Evolutionary conservation across 2,329 filamentous ascomycete genomes (phyloP), one percentile per base, ranked within the genome.

Genomic region (Fusarium nematophilum): DNA sequence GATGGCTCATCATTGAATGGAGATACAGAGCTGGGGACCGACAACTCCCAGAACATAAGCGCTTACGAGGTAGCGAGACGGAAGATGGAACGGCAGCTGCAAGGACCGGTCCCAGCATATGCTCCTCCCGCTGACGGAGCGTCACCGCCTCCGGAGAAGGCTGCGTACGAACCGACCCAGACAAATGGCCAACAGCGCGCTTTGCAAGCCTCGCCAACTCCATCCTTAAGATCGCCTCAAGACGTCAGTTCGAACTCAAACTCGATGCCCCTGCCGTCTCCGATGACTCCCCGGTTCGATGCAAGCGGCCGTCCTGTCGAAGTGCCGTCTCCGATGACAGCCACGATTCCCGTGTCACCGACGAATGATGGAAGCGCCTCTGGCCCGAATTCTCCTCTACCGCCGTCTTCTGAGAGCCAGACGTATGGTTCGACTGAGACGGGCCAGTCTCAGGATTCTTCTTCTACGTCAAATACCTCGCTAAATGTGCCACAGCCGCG

Each of bases 61-160:
- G 74, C 79, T 2, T 87, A 86, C 56, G 83, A 87, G 53, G 63
- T 78, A 10, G 80, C 81, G 1, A 75, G 79, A 55, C 75, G 77
- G 52, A 86, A 83, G 67, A 66, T 86, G 25, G 81, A 83, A 13
- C 75, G 77, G 39, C 81, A 84, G 54, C 76, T 83, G 23, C 78
- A 80, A 57, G 80, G 82, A 0, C 79, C 81, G 2, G 78, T 81
- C 6, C 81, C 82, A 5, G 76, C 77, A 8, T 84, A 84, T 62
- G 74, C 74, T 0, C 80, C 80, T n/a, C 75, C 78, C n/a, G 50
- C 57, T 7, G 64, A 72, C 30, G 72, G 69, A 11, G 31, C 52
- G 4, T 34, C 68, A 14, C 53, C 65, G 14, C 67, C 62, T 15
- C 59, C 69, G 5, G 75, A 78, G 59, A 76, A 76, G 57, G 39